These are phyloP conservation scores for Thraustotheca clavata DNA, from an alignment of 352 stramenopile species.

Conservation along the genomic window DNA sequence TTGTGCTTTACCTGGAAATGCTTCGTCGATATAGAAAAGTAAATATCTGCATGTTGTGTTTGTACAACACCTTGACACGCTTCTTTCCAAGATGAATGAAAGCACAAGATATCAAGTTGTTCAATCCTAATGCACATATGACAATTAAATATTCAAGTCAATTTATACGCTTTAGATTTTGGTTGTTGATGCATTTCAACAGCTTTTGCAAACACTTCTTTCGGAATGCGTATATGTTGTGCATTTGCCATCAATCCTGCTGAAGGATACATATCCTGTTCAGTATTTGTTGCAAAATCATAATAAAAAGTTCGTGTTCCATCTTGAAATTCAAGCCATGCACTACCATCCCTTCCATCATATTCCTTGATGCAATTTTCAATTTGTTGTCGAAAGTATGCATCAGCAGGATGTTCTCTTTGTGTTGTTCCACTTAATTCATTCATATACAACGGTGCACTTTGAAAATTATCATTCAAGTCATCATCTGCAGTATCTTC, in stretches of 20 bases:
- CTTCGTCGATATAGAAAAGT: constrained; percentile 24
- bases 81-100: constrained; percentile 27
- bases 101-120: constrained; percentile 19
- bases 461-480: neutral
- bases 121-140: constrained; percentile 1
- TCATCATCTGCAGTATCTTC: neutral
- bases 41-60: constrained; percentile 23
- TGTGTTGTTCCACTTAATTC: neutral
- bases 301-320: neutral
- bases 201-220: constrained; percentile 5
- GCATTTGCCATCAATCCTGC: neutral
- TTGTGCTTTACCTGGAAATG: constrained; percentile 21
- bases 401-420: constrained; percentile 7
- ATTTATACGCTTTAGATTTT: constrained; percentile 6
- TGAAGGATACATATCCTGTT: neutral
- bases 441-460: constrained; percentile 8
- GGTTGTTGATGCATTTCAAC: constrained; percentile 9
- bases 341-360: neutral
- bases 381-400: constrained; percentile 4
- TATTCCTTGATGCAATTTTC: neutral
- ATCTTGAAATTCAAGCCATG: constrained; percentile 13
- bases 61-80: neutral
- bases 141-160: neutral
- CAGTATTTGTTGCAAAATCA: constrained; percentile 9
- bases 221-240: neutral